Percentiles rank a stretch among this genome's conserved stretches.
These are phyloP conservation scores for Leptographium wingfieldii DNA, from an alignment of 2,329 filamentous ascomycete species.

Conservation along the genomic window DNA sequence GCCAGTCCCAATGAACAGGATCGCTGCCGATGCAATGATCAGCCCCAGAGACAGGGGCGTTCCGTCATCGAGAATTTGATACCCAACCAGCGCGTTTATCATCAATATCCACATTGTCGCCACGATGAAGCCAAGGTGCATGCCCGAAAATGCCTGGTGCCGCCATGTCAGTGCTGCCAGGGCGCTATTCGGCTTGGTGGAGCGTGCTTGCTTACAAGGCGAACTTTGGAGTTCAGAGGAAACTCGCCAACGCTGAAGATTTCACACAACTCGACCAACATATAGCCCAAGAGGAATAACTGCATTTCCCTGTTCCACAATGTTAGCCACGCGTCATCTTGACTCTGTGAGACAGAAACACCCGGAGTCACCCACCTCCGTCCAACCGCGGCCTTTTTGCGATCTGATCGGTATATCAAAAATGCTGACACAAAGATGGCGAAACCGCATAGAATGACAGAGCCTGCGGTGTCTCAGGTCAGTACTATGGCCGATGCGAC, in stretches of 20 bases:
- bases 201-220: constrained; percentile 44
- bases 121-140: constrained; percentile 81
- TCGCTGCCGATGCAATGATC: constrained; percentile 54
- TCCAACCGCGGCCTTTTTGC: constrained; percentile 87
- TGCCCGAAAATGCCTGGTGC: constrained; percentile 66
- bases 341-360: background rate
- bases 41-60: constrained; percentile 73
- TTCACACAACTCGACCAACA: constrained; percentile 83
- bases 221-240: constrained; percentile 56
- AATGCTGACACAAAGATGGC: constrained; percentile 57
- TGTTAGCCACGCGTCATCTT: background rate
- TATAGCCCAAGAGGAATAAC: constrained; percentile 75
- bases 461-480: constrained; percentile 29
- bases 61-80: constrained; percentile 86
- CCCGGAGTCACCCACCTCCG: constrained; percentile 51
- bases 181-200: background rate
- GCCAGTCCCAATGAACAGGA: constrained; percentile 77
- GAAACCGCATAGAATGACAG: constrained; percentile 68
- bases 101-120: constrained; percentile 85
- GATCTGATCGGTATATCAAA: constrained; percentile 69
- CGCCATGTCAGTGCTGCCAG: background rate
- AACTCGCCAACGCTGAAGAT: constrained; percentile 93
- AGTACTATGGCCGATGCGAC: too few relatives aligned
- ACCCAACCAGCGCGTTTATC: constrained; percentile 85
- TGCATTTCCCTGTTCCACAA: constrained; percentile 76